Evolutionary conservation across 768 basidiomycete genomes (phyloP), one percentile per base, ranked within the genome.

Genomic region (Lanmaoa rubissima): DNA sequence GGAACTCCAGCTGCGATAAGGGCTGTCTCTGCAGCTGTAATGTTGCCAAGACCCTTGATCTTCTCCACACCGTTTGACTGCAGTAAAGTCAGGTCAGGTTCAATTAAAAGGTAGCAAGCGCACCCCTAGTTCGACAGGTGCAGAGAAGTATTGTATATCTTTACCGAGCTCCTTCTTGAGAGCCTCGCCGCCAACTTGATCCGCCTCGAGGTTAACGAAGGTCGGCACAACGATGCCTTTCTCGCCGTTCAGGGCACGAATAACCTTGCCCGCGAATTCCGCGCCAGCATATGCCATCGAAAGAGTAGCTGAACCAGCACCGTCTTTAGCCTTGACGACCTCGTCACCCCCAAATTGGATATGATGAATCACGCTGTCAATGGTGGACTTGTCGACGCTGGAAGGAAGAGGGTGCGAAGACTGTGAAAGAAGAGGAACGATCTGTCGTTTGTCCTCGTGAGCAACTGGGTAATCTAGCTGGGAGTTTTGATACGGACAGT

Each of bases 331-430:
- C 77, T 97, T 90, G 71, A 98, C 96, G 68, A 98, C 95, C 76
- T 98, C 95, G 65, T 97, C 95, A 55, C 94, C 95, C 54, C 95
- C 95, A 67, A 91, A 97, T 73, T 96, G 94, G 65, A 97, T 92
- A 62, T 92, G 89, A 54, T 92, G 80, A 47, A 90, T 79, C 48
- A 98, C 81, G 14, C 79, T 74, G 28, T 85, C 84, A 65, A 85
- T 71, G 1, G 73, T 70, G 7, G 75, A 76, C 36, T 76, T 65
- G n/a, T 78, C 64, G 55, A 87, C 55, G 53, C 71, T 70, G n/a
- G 81, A 57, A 31, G 90, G 90, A 24, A 94, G 82, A 16, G 89
- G 79, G 63, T 89, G 86, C 32, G 89, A 83, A 31, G 92, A 87
- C 75, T 96, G 92, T 11, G 94, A 96, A 65, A 98, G 88, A 48